Percentiles rank a stretch among this genome's conserved stretches.
phyloP scores from a whole-genome alignment of 805 yeast species.

The Lachancea sp. region DNA sequence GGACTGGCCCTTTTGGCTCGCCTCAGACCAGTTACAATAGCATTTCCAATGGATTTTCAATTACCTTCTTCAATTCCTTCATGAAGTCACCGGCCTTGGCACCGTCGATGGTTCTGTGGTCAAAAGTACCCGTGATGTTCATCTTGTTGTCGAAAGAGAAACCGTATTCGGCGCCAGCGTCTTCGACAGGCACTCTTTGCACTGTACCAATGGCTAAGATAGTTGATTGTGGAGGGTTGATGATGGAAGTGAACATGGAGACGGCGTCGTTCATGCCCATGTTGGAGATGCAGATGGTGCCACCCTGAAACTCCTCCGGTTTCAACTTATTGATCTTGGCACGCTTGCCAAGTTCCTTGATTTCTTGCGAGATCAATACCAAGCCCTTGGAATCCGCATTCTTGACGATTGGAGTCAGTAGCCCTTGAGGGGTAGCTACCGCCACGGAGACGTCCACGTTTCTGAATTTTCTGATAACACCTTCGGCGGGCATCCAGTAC shows the following conservation, averaged over 20 bases:
- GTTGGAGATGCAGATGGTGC: constrained; percentile 97
- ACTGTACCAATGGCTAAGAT: constrained; percentile 93
- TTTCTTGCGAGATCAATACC: constrained; percentile 67
- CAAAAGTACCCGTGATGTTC: constrained; percentile 92
- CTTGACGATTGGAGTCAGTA: constrained; percentile 92
- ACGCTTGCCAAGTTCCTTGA: constrained; percentile 91
- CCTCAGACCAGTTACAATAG: too few relatives aligned
- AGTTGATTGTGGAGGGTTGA: constrained; percentile 95
- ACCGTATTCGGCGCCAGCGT: constrained; percentile 83
- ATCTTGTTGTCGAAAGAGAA: constrained; percentile 87
- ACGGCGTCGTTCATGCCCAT: constrained; percentile 98
- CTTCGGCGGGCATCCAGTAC: constrained; percentile 84
- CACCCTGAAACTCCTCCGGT: constrained; percentile 99
- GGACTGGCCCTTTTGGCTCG: too few relatives aligned
- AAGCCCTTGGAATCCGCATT: constrained; percentile 86
- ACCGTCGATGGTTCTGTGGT: constrained; percentile 96
- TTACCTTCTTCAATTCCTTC: constrained; percentile 80
- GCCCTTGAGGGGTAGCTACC: constrained; percentile 96
- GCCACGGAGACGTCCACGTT: constrained; percentile 97
- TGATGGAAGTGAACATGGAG: constrained; percentile 85
- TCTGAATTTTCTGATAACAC: constrained; percentile 84
- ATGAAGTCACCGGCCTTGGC: constrained; percentile 97
- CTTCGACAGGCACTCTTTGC: constrained; percentile 89
- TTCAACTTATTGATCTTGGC: constrained; percentile 88
- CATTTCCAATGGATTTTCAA: constrained; percentile 95